Conservation (phyloP, 179 eudicot species). For the Spergularia azorica region DNA sequence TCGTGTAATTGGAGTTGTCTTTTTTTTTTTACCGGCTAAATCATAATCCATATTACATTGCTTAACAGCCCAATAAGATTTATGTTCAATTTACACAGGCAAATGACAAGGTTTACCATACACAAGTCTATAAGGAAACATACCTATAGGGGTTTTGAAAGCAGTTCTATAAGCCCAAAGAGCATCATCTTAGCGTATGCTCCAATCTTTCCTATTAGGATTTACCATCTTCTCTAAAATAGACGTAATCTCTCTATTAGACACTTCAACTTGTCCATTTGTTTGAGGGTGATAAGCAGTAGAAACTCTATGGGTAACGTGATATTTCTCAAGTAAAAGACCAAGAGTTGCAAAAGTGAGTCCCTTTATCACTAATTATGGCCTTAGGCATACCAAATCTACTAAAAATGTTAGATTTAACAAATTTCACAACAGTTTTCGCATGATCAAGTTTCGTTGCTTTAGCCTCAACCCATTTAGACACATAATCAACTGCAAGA, state of each 20-base stretch:
- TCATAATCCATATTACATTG: constrained; percentile 12
- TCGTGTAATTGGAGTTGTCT: not conserved
- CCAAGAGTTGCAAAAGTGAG: not conserved
- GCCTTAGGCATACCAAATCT: constrained; percentile 15
- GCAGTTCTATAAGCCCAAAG: constrained; percentile 1
- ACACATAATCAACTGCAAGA: not conserved
- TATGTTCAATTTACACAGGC: not conserved
- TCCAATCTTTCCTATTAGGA: constrained; percentile 7
- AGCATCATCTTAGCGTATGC: not conserved
- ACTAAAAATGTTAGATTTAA: constrained; percentile 4
- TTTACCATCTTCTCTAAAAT: not conserved
- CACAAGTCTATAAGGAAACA: not conserved
- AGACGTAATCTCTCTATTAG: not conserved
- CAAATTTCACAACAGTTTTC: constrained; percentile 4
- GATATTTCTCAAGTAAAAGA: not conserved
- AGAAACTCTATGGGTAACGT: not conserved
- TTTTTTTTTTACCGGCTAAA: not conserved
- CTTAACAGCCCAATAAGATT: constrained; percentile 2
- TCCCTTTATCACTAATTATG: not conserved
- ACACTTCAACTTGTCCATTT: not conserved
- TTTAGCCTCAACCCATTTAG: constrained; percentile 6
- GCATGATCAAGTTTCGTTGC: not conserved
- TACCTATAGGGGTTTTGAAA: not conserved
- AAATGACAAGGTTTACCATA: not conserved
- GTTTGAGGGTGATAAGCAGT: not conserved